Percentiles rank a stretch among this genome's conserved stretches.
phyloP scores from a whole-genome alignment of 495 filamentous ascomycete species.

The Aspergillus sclerotioniger region DNA sequence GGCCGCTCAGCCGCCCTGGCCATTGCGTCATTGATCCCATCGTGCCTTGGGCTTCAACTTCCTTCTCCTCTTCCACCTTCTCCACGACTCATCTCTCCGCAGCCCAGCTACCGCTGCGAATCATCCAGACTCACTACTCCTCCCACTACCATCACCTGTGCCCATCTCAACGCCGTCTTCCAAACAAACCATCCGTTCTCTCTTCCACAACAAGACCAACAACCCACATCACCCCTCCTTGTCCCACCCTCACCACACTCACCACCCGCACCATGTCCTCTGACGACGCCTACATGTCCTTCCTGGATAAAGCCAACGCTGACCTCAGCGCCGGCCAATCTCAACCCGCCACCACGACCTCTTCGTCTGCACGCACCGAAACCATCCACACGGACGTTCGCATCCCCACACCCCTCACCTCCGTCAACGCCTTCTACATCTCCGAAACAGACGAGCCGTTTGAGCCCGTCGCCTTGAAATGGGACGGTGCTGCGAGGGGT shows the following conservation, averaged over 20 bases:
- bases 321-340: constrained; percentile 51
- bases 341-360: constrained; percentile 20
- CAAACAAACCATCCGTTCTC: neutral
- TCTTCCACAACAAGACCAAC: constrained; percentile 12
- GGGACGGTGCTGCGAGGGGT: constrained; percentile 50
- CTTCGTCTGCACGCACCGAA: constrained; percentile 46
- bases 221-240: too few species aligned
- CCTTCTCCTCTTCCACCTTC: constrained; percentile 8
- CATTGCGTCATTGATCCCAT: constrained; percentile 46
- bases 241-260: neutral
- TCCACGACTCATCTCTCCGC: neutral
- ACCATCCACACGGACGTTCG: constrained; percentile 44
- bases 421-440: constrained; percentile 63
- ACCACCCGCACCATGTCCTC: constrained; percentile 57
- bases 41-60: constrained; percentile 20
- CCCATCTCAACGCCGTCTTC: neutral
- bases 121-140: neutral
- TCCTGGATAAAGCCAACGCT: constrained; percentile 80
- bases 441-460: constrained; percentile 87
- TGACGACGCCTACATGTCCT: constrained; percentile 76
- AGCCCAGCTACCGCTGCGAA: constrained; percentile 1
- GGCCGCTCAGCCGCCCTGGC: constrained; percentile 14
- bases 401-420: constrained; percentile 57
- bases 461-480: constrained; percentile 66
- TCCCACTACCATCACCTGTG: constrained; percentile 8